Evolutionary conservation across 306 rosid genomes (phyloP).

Genomic region (Morella rubra): DNA sequence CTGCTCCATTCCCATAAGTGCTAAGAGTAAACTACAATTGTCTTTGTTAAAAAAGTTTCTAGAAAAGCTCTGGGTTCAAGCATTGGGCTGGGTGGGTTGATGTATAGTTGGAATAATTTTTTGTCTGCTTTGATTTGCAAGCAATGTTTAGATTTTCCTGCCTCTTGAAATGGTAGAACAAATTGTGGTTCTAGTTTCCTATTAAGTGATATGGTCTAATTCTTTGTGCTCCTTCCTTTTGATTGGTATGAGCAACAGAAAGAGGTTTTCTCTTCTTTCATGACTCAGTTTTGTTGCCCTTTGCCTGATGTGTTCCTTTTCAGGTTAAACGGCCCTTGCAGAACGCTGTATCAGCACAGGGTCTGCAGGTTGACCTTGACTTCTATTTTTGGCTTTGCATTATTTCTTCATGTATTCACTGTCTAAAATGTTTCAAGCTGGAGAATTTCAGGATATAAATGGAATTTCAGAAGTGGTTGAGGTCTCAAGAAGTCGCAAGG

Average conservation of each 20-base stretch:
- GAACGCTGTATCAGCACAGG: slow-evolving; percentile 17
- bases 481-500: slow-evolving; percentile 13
- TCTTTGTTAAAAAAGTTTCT: neutral
- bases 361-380: slow-evolving; percentile 18
- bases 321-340: slow-evolving; percentile 23
- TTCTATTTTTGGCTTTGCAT: neutral
- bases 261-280: neutral
- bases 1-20: slow-evolving; percentile 9
- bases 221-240: neutral
- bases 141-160: neutral
- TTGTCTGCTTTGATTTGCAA: neutral
- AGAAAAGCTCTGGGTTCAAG: neutral
- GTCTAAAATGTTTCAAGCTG: neutral
- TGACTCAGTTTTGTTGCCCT: neutral
- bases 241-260: neutral
- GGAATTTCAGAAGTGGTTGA: slow-evolving; percentile 39
- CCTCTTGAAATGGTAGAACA: neutral
- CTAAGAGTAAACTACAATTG: neutral
- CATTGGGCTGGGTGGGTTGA: neutral
- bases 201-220: neutral
- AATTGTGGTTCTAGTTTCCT: neutral
- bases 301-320: neutral
- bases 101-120: neutral
- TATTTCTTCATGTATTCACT: neutral
- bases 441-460: slow-evolving; percentile 42